These are phyloP conservation scores for Colletotrichum kahawae DNA, from an alignment of 2,329 filamentous ascomycete species.

Conservation along the genomic window DNA sequence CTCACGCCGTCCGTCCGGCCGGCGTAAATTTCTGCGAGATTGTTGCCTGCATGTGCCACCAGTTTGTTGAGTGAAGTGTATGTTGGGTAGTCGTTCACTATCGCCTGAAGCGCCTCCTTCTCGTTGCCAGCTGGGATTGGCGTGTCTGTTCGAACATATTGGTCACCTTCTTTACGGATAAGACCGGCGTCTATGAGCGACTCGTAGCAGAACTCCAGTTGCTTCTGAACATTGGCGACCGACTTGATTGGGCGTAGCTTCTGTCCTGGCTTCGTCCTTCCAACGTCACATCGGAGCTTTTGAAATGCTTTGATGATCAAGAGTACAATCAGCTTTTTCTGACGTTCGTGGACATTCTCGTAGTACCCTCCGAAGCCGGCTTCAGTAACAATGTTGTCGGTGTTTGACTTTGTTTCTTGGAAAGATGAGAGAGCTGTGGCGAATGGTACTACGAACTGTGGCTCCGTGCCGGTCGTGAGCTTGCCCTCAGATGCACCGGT, in stretches of 20 bases:
- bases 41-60: background rate
- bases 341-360: background rate
- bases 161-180: background rate
- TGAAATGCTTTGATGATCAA: background rate
- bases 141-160: background rate
- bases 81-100: background rate
- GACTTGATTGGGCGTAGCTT: background rate
- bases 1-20: background rate
- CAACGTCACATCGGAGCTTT: slow-evolving; percentile 1
- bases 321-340: background rate
- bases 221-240: background rate
- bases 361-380: slow-evolving; percentile 1
- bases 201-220: slow-evolving; percentile 1
- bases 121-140: background rate
- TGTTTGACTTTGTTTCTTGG: background rate
- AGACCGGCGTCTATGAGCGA: background rate
- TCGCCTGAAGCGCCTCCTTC: background rate
- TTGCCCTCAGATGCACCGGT: background rate
- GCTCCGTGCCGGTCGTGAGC: background rate
- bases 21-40: background rate
- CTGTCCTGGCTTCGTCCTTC: background rate
- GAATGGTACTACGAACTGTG: background rate
- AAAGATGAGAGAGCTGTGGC: background rate
- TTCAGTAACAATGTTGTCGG: background rate
- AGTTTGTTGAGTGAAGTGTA: background rate